Percentiles rank a stretch among this genome's conserved stretches.
phyloP scores from a whole-genome alignment of 352 stramenopile genomes.

The Thalassiosira pacifica region DNA sequence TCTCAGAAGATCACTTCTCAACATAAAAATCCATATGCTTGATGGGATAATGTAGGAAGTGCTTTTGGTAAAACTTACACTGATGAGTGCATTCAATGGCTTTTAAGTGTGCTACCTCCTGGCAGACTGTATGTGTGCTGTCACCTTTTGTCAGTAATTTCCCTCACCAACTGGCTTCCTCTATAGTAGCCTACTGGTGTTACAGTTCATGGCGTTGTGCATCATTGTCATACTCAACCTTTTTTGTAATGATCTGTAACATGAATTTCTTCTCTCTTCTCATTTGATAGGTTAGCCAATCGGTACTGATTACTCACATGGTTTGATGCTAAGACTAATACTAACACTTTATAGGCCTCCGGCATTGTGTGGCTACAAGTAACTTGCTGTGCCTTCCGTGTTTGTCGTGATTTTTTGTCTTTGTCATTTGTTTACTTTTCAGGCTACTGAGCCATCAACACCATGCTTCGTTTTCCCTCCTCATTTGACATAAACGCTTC shows the following conservation, averaged over 20 bases:
- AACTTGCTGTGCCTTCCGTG: neutral
- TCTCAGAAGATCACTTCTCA: neutral
- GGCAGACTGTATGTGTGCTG: neutral
- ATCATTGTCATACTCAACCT: neutral
- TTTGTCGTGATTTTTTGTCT: neutral
- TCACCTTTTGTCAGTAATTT: neutral
- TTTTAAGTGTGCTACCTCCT: neutral
- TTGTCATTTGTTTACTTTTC: neutral
- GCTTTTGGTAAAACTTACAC: neutral
- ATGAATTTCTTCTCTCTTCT: neutral
- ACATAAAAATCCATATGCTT: neutral
- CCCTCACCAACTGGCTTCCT: neutral
- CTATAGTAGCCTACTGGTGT: neutral
- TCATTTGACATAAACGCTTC: neutral
- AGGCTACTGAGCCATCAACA: neutral
- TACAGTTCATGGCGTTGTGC: neutral
- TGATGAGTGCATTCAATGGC: neutral
- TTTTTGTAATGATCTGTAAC: neutral
- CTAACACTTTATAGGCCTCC: neutral
- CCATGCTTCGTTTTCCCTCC: neutral
- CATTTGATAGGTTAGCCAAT: neutral
- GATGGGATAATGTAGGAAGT: neutral
- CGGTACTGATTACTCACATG: neutral
- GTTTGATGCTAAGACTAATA: neutral
- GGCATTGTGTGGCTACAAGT: neutral